Evolutionary conservation across 164 flowering plant genomes (phyloP).

Genomic region (Vitis amurensis): DNA sequence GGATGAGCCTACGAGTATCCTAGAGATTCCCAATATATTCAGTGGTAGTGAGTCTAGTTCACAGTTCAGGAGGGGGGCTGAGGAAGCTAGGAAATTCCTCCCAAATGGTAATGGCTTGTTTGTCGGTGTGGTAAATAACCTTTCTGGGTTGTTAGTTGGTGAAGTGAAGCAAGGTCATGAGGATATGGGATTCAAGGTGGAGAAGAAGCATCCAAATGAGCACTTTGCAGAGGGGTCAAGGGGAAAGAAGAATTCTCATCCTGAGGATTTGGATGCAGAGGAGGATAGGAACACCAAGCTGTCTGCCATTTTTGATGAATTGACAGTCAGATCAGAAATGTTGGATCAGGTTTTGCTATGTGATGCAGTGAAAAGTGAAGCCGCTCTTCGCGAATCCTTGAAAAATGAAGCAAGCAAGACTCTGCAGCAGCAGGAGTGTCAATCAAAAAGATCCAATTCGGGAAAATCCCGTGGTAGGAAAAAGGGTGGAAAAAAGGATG

Average conservation of each 20-base stretch:
- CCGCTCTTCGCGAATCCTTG: constrained; percentile 28
- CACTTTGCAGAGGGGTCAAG: not conserved
- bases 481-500: constrained; percentile 15
- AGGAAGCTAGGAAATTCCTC: constrained; percentile 49
- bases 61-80: constrained; percentile 34
- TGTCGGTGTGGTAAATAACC: constrained; percentile 23
- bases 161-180: too few species aligned
- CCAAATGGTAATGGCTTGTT: constrained; percentile 27
- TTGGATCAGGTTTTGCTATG: constrained; percentile 30
- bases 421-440: constrained; percentile 5
- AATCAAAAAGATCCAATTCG: constrained; percentile 5
- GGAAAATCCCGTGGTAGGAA: constrained; percentile 17
- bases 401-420: constrained; percentile 15
- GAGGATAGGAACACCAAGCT: constrained; percentile 28
- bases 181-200: constrained; percentile 4
- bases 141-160: constrained; percentile 10
- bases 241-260: constrained; percentile 24
- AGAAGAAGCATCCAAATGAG: constrained; percentile 17
- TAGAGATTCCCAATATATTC: constrained; percentile 18
- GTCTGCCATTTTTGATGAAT: constrained; percentile 29
- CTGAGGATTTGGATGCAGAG: constrained; percentile 23
- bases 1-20: constrained; percentile 33
- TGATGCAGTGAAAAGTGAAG: constrained; percentile 18
- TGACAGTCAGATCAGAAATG: constrained; percentile 23
- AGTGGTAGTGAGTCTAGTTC: constrained; percentile 21